Conservation (phyloP, 192 early-diverging fungal species). For the Phycomyces blakesleeanus region DNA sequence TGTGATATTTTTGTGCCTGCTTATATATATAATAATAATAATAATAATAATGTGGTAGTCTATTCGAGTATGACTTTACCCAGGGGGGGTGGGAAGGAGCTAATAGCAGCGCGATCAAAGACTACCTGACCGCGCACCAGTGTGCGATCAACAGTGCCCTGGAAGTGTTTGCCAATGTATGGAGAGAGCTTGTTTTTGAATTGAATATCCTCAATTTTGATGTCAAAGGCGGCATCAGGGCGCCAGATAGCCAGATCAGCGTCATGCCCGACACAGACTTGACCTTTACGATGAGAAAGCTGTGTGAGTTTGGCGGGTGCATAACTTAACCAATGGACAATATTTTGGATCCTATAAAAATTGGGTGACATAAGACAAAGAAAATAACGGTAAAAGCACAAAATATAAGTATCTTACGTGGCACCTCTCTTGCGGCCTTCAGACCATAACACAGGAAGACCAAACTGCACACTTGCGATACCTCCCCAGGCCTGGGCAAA, state of each 20-base stretch:
- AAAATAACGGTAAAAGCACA: not conserved
- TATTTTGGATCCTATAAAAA: constrained; percentile 27
- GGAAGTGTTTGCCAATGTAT: constrained; percentile 57
- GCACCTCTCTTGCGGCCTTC: constrained; percentile 66
- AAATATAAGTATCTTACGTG: constrained; percentile 29
- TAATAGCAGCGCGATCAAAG: constrained; percentile 10
- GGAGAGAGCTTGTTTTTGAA: constrained; percentile 83
- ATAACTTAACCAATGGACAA: constrained; percentile 57
- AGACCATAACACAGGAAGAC: constrained; percentile 76
- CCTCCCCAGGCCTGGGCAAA: constrained; percentile 82
- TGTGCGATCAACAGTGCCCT: constrained; percentile 68
- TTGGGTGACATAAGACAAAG: constrained; percentile 2
- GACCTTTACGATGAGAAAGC: constrained; percentile 63
- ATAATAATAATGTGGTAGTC: not conserved
- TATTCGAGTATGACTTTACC: constrained; percentile 15
- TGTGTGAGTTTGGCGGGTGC: constrained; percentile 59
- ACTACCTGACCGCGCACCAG: constrained; percentile 64
- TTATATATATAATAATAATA: not conserved
- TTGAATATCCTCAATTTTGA: constrained; percentile 55
- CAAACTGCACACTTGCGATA: constrained; percentile 76
- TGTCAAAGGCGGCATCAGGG: constrained; percentile 57
- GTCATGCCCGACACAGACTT: constrained; percentile 63
- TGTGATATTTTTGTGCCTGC: no score
- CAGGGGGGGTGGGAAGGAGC: constrained; percentile 13
- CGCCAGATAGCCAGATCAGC: constrained; percentile 80